These are phyloP conservation scores for Phaseolus lunatus DNA, from an alignment of 306 rosid species.

Conservation along the genomic window DNA sequence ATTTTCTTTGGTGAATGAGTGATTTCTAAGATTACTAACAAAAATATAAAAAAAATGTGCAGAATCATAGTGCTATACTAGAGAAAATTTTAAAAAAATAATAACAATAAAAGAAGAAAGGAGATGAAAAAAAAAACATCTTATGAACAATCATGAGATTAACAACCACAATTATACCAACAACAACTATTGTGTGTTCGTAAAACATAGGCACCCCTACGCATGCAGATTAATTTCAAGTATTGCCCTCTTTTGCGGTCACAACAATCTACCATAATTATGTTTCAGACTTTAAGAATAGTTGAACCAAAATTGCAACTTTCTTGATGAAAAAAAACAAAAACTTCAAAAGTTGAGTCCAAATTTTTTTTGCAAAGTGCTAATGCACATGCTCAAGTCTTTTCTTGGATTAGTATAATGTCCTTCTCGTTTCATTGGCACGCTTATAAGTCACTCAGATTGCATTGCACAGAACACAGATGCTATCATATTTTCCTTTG, in stretches of 20 bases:
- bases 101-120: neutral
- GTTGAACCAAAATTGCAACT: neutral
- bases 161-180: slow-evolving; percentile 16
- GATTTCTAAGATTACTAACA: neutral
- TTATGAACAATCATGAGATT: slow-evolving; percentile 14
- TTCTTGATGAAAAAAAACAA: neutral
- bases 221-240: slow-evolving; percentile 28
- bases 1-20: slow-evolving; percentile 1
- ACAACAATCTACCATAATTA: slow-evolving; percentile 34
- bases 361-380: neutral
- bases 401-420: slow-evolving; percentile 12
- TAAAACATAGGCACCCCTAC: slow-evolving; percentile 15
- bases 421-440: slow-evolving; percentile 14
- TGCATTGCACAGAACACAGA: neutral
- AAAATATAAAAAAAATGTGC: neutral
- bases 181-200: neutral
- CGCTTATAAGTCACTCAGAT: neutral
- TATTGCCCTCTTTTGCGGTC: slow-evolving; percentile 32
- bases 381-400: neutral
- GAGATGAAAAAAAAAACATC: neutral
- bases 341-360: neutral
- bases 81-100: neutral
- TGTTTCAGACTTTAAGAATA: neutral
- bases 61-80: neutral
- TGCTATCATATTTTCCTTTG: neutral